Evolutionary conservation across 208 protist species (phyloP), one percentile per base, ranked within the genome.

Genomic region (Trypanosoma mega): DNA sequence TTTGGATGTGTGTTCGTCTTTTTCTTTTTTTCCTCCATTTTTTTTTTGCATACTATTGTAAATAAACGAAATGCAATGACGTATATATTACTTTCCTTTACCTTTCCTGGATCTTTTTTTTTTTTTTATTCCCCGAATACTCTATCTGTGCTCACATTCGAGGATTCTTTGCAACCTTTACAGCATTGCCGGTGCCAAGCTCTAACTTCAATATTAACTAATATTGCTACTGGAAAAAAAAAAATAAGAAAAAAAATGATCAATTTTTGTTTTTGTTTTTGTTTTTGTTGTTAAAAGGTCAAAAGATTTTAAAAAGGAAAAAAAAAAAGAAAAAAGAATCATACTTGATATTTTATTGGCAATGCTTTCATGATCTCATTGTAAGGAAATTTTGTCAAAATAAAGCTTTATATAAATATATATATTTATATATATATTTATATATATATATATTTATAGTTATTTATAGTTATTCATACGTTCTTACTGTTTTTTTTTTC

Each of bases 401-500:
- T 14, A 26, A 58, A 2, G n/a, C 33, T 21, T 29, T n/a, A 26
- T 24, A 29, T 23, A 18, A 52, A 36, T 55, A 16, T 54, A 31
- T 48, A 53, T 55, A 43, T n/a, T 18, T 43, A 29, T 37, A 30
- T 63, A 36, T 37, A n/a, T 54, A 31, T 48, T 59, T 24, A 29
- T 61, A 47, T 55, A 61, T 26, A 48, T 68, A 14, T 51, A 52
- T 50, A 55, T 63, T 41, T 43, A 3, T 54, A 29, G 5, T 39
- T 21, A 64, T 29, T 71, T 8, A 52, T 36, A 31, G 27, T 58
- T 39, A 6, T 62, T 66, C n/a, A 58, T 63, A 18, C 58, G 45
- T 44, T 57, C 52, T 68, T 53, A 46, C 7, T 57, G 57, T 61
- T 21, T 57, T 39, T 41, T 63, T 70, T 67, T 72, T 62, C 57